Conservation (phyloP, 805 yeast genomes). For the Barnettozyma sucrosica region DNA sequence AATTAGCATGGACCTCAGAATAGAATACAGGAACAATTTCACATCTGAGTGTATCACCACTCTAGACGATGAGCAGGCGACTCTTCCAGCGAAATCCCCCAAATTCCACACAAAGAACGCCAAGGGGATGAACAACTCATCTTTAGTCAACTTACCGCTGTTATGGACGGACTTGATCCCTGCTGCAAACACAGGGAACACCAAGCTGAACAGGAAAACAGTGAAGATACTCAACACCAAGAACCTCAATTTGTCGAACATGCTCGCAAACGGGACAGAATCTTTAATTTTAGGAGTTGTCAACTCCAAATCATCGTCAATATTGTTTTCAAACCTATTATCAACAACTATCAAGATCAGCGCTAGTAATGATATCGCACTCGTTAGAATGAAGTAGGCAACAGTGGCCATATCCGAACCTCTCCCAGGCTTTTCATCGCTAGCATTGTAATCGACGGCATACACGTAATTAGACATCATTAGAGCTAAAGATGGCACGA, state of each 20-base stretch:
- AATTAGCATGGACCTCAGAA: conserved; percentile 51
- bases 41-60: conserved; percentile 39
- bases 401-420: conserved; percentile 19
- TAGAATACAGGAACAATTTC: conserved; percentile 47
- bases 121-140: conserved; percentile 59
- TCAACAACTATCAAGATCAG: conserved; percentile 35
- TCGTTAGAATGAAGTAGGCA: conserved; percentile 46
- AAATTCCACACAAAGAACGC: conserved; percentile 82
- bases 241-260: conserved; percentile 57
- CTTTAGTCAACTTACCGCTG: conserved; percentile 20
- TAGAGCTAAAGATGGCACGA: conserved; percentile 72
- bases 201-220: conserved; percentile 66
- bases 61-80: conserved; percentile 48
- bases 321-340: conserved; percentile 19
- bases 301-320: conserved; percentile 15
- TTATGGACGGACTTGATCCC: conserved; percentile 48
- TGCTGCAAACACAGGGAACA: conserved; percentile 89
- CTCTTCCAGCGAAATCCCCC: conserved; percentile 81
- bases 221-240: conserved; percentile 67
- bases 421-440: not conserved
- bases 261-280: conserved; percentile 51
- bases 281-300: conserved; percentile 9
- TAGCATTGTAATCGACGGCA: conserved; percentile 21
- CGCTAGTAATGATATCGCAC: conserved; percentile 39
- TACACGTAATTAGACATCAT: conserved; percentile 43